Base-by-base conservation (phyloP, 129 eudicot genomes). In the Gnaphalium uliginosum region DNA sequence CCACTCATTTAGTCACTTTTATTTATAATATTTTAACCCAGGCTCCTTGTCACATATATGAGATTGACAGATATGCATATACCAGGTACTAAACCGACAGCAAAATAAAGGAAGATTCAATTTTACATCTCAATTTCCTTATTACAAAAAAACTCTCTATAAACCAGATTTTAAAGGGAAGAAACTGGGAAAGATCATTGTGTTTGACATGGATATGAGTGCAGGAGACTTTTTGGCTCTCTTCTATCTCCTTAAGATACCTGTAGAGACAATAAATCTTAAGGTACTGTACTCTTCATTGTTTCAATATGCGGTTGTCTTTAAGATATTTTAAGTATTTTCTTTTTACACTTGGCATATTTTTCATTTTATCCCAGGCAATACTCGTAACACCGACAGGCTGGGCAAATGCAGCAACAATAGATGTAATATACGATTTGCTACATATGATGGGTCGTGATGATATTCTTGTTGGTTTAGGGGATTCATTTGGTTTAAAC, bases 371-470 rank as follows among this genome's bases (percentile, higher is more conserved):
- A 62, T n/a, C 67, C 21, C 76, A 93, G 98, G 98, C 95, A 18
- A 80, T 93, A 85, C 72, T 93, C 17, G 83, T 88, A 64, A 93
- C 83, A 46, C 86, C 96, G 23, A 90, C 92, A 50, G 96, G 98
- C 41, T 93, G 98, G 98, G 96, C 98, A 30, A 90, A 81, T 81
- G 92, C 96, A 33, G 98, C 90, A 71, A 88, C 96, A 18, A 85
- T 93, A 63, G 98, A 93, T 73, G 72, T 86, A 2, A 81, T 90
- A 33, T 93, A 93, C 61, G 98, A 93, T 80, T 74, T 93, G 79
- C 81, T 93, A 73, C 96, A 93, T 61, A 93, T 93, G 98, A 93
- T 93, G 98, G 98, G 98, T 18, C 96, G 98, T 25, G 98, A 93
- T 61, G 96, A 93, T 82, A 85, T 93, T 50, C 84, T 83, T 10